Conservation (phyloP, 805 yeast species). For the Candida morakotiae region DNA sequence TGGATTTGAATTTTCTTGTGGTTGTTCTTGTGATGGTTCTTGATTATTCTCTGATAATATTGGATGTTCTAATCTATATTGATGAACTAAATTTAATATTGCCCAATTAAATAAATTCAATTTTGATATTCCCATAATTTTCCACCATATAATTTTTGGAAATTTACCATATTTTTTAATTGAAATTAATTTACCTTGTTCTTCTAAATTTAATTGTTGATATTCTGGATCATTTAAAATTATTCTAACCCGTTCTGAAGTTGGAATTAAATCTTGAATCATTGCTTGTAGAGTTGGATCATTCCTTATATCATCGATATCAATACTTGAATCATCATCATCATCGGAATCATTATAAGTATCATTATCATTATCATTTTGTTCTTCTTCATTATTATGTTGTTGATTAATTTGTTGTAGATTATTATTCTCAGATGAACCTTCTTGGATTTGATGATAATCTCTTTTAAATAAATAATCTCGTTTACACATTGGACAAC, state of each 20-base stretch:
- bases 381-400: constrained; percentile 4
- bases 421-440: not conserved
- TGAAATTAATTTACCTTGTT: constrained; percentile 38
- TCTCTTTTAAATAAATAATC: constrained; percentile 40
- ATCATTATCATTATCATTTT: constrained; percentile 15
- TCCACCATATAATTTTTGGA: constrained; percentile 45
- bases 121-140: constrained; percentile 49
- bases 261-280: constrained; percentile 38
- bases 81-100: constrained; percentile 23
- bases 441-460: constrained; percentile 6
- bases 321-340: constrained; percentile 15
- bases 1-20: too few relatives aligned
- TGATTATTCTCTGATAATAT: too few relatives aligned
- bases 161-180: constrained; percentile 27
- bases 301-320: constrained; percentile 30
- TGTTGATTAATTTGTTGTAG: not conserved
- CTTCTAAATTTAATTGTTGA: constrained; percentile 39
- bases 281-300: constrained; percentile 35
- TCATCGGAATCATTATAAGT: constrained; percentile 12
- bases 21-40: too few relatives aligned
- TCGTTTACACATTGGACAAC: constrained; percentile 80
- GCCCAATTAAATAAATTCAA: constrained; percentile 50
- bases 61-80: constrained; percentile 11
- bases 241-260: constrained; percentile 39
- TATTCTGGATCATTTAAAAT: constrained; percentile 31